Base-by-base conservation (phyloP, 2,329 filamentous ascomycete genomes). In the Colletotrichum euphorbiae region DNA sequence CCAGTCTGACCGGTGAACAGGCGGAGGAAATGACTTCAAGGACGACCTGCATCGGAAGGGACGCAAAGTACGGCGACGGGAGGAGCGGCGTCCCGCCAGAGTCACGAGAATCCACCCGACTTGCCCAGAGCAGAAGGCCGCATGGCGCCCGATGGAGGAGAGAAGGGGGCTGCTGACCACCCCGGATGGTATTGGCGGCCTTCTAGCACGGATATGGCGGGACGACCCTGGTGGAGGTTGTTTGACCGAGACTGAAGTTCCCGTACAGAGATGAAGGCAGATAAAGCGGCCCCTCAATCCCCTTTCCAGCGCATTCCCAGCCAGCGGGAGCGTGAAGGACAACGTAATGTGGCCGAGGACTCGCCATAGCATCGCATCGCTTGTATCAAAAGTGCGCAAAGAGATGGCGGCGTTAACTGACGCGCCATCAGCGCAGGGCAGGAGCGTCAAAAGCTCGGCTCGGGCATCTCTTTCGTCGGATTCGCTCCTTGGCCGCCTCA, bases 111-210 rank as follows among this genome's bases (percentile, higher is more conserved):
- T 28, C 42, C 42, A 65, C 61, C 61, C 46, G 62, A 65, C 48
- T 50, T 66, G 54, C 42, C 61, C 19, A 69, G 66, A 69, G 48
- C 61, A 68, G 65, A 59, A 43, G 46, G 54, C 65, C 65, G 65
- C 65, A 68, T 69, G 61, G 24, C 48, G 61, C 66, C 54, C 61
- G 40, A 38, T 31, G 48, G 48, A 43, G 42, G 55, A 50, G 54
- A 42, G 17, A 15, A 46, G 40, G 54, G 54, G 43, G n/a, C 66
- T 66, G 66, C 66, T 65, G 66, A 69, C 61, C 48, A 62, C 66
- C 62, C 66, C 66, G 54, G 60, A 65, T 60, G 12, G 61, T 48
- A 54, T 40, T 59, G 46, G 54, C 46, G 54, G 52, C 52, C n/a
- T 28, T 62, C 60, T 65, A 65, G 65, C 24, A 68, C 54, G 54